phyloP scores from a whole-genome alignment of 345 rosid genomes.

The Murraya paniculata region DNA sequence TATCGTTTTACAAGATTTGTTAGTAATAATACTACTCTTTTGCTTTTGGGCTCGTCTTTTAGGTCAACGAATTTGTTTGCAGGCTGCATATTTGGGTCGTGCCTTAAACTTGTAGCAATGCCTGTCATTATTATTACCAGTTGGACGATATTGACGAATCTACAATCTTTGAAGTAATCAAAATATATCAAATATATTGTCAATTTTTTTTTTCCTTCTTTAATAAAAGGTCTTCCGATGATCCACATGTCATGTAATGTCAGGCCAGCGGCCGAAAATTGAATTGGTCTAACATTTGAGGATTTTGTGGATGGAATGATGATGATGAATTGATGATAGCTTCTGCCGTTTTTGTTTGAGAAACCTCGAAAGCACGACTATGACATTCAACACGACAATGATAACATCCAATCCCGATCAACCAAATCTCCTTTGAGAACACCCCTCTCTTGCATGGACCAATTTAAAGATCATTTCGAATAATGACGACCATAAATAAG shows the following conservation, averaged over 20 bases:
- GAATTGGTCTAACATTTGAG: neutral
- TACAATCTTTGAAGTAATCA: neutral
- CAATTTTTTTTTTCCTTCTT: neutral
- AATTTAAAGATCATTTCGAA: too few species aligned
- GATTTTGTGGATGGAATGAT: too few species aligned
- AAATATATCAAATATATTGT: neutral
- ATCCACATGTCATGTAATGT: neutral
- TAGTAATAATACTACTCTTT: too few species aligned
- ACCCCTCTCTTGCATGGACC: too few species aligned
- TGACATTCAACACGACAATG: too few species aligned
- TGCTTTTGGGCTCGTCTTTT: neutral
- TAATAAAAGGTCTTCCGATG: neutral
- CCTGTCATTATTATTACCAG: neutral
- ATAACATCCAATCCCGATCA: too few species aligned
- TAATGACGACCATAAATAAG: too few species aligned
- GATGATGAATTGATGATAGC: neutral
- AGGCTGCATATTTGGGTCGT: neutral
- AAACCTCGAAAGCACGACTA: neutral
- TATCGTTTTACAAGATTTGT: too few species aligned
- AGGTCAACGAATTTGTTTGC: neutral
- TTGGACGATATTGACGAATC: neutral
- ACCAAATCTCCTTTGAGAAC: neutral
- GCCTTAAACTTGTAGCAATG: neutral
- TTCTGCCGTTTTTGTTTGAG: constrained; percentile 1
- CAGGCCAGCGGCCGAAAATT: neutral